Conservation (phyloP, 768 basidiomycete genomes). For the Tubosaeta sp. region DNA sequence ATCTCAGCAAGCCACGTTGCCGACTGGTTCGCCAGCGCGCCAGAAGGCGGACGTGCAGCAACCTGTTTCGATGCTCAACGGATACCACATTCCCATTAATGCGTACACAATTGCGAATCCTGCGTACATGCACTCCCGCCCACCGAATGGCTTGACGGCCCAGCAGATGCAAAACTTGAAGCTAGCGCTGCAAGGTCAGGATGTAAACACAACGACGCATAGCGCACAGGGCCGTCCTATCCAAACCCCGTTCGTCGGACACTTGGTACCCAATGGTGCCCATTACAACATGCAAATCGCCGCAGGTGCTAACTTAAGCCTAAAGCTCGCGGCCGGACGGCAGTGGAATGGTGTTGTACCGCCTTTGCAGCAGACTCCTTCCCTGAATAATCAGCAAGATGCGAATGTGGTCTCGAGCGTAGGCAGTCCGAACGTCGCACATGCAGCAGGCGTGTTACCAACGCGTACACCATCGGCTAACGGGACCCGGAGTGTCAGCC, state of each 20-base stretch:
- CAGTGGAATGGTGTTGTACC: constrained; percentile 35
- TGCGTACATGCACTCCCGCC: constrained; percentile 33
- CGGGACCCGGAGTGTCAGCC: constrained; percentile 45
- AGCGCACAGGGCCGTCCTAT: constrained; percentile 35
- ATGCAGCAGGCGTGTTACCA: constrained; percentile 37
- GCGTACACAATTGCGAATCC: constrained; percentile 34
- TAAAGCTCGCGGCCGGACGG: constrained; percentile 37
- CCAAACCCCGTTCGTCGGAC: constrained; percentile 28
- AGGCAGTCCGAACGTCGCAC: constrained; percentile 32
- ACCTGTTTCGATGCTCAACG: constrained; percentile 36
- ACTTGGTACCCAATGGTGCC: constrained; percentile 23
- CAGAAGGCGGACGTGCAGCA: constrained; percentile 49
- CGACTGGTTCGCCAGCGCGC: constrained; percentile 37
- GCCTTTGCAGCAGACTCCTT: constrained; percentile 20
- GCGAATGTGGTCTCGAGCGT: constrained; percentile 24
- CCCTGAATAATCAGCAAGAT: constrained; percentile 23
- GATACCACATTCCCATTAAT: constrained; percentile 48
- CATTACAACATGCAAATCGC: constrained; percentile 30
- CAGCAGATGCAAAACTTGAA: constrained; percentile 64
- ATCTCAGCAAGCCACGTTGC: constrained; percentile 20
- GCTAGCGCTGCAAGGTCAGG: constrained; percentile 45
- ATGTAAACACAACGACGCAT: constrained; percentile 35
- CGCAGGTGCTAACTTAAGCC: constrained; percentile 24
- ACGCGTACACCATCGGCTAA: constrained; percentile 53
- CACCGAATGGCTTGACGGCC: constrained; percentile 40